A percentile compares a stretch with the other conserved stretches of the same genome.
Evolutionary conservation across 164 flowering plant genomes (phyloP).

Genomic region (Vitis cinerea): DNA sequence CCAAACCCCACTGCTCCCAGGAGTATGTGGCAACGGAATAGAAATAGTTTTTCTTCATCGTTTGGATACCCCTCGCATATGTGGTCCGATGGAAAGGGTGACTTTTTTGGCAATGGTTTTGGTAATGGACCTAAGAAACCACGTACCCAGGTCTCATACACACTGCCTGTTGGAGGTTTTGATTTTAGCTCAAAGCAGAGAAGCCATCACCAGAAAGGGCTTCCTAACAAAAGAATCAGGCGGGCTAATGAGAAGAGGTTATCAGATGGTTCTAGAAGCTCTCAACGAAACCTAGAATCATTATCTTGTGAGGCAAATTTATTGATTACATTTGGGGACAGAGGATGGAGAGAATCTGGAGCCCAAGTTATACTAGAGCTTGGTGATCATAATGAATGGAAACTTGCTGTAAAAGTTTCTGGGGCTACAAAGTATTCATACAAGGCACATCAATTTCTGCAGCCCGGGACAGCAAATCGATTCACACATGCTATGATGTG

Average conservation of each 20-base stretch:
- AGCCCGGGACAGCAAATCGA: constrained; percentile 88
- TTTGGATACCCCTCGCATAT: constrained; percentile 42
- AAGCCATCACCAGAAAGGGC: constrained; percentile 42
- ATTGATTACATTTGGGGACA: constrained; percentile 62
- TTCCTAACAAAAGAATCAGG: constrained; percentile 57
- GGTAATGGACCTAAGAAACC: constrained; percentile 74
- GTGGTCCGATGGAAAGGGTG: constrained; percentile 57
- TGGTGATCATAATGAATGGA: constrained; percentile 84
- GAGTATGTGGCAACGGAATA: constrained; percentile 52
- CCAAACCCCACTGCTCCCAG: constrained; percentile 70
- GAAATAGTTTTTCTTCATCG: constrained; percentile 43
- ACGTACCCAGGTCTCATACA: constrained; percentile 72
- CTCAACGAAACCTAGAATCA: constrained; percentile 46
- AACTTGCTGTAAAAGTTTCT: constrained; percentile 62
- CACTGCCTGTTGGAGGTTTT: constrained; percentile 57
- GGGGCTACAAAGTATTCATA: constrained; percentile 68
- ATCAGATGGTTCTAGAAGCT: constrained; percentile 41
- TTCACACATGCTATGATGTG: constrained; percentile 97
- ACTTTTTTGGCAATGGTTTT: constrained; percentile 38
- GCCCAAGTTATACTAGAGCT: constrained; percentile 67
- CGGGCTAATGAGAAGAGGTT: constrained; percentile 52
- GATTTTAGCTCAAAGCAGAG: constrained; percentile 55
- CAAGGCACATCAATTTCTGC: constrained; percentile 85
- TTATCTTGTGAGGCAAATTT: constrained; percentile 77
- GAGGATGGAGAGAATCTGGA: constrained; percentile 92